Percentiles rank a stretch among this genome's conserved stretches.
Evolutionary conservation across 495 filamentous ascomycete species (phyloP).

Genomic region (Aspergillus campestris): DNA sequence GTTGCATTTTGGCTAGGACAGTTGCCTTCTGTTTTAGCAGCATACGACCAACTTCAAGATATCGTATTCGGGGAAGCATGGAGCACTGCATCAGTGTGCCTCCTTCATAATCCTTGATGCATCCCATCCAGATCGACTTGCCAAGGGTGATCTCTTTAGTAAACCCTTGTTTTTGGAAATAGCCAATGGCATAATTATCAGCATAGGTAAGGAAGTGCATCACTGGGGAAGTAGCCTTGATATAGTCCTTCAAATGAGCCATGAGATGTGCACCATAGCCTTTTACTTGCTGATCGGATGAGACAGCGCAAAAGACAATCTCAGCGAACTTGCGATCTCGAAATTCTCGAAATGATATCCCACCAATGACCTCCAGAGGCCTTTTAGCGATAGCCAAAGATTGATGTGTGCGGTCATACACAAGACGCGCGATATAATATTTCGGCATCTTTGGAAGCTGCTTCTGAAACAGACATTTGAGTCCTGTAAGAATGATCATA

Average conservation of each 20-base stretch:
- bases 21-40: conserved; percentile 93
- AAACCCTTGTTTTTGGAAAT: conserved; percentile 99
- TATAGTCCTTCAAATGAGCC: conserved; percentile 97
- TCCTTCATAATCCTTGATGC: conserved; percentile 99
- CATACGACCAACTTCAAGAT: conserved; percentile 91
- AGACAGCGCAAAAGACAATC: conserved; percentile 98
- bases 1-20: conserved; percentile 87
- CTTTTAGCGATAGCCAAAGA: conserved; percentile 97
- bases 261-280: conserved; percentile 97
- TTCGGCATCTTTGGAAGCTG: conserved; percentile 99
- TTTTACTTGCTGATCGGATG: conserved; percentile 96
- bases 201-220: conserved; percentile 99
- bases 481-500: conserved; percentile 85
- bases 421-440: conserved; percentile 93
- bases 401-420: conserved; percentile 93
- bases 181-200: conserved; percentile 97
- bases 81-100: conserved; percentile 99
- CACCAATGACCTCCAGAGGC: conserved; percentile 87
- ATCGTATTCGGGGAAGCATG: conserved; percentile 92
- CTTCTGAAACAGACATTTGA: conserved; percentile 98
- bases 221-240: conserved; percentile 90
- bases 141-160: conserved; percentile 96
- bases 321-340: conserved; percentile 89
- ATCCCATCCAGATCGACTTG: conserved; percentile 92
- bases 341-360: conserved; percentile 95